Evolutionary conservation across 2,329 filamentous ascomycete species (phyloP), one percentile per base, ranked within the genome.

Genomic region (Amphichorda felina): DNA sequence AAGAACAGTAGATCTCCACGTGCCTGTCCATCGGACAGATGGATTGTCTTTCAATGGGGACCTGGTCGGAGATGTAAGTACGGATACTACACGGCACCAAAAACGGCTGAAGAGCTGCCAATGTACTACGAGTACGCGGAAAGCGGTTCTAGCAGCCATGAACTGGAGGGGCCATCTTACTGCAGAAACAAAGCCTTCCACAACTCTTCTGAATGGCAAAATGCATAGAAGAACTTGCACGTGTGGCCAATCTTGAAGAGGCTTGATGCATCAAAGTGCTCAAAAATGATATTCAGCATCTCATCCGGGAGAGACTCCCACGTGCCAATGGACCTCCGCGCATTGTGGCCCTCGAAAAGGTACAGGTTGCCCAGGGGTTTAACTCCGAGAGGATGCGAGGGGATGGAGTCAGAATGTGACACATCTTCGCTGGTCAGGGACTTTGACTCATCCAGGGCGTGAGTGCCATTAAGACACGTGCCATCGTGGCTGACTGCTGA

Each of bases 291-390:
- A 44, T 79, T 68, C 34, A 95, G 63, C 45, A 91, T 60, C 57
- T 95, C 87, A 56, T 96, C 89, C 4, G 88, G 82, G 36, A 94
- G 61, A 27, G 57, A 53, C 38, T 70, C 69, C 51, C 94, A 81
- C 5, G 52, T 51, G 13, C 87, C 88, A 41, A 76, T 71, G 27
- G 64, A 68, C 33, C 63, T 56, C 40, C 84, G 82, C 33, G 86
- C 72, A 59, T 83, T 83, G 37, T 66, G 66, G 3, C 64, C 66
- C 10, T 74, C 66, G 15, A 76, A 75, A 30, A 89, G 71, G 33
- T 70, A 79, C 46, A 79, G 78, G 62, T 98, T 96, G 26, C 89
- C 91, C 41, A 82, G 71, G 2, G 91, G 89, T 52, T 87, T 91
- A 43, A 96, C 69, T 22, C 82, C 82, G 32, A 94, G 64, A 26